Percentiles rank a stretch among this genome's conserved stretches.
Conservation (phyloP, 768 basidiomycete species). For the Boletus subcaerulescens region DNA sequence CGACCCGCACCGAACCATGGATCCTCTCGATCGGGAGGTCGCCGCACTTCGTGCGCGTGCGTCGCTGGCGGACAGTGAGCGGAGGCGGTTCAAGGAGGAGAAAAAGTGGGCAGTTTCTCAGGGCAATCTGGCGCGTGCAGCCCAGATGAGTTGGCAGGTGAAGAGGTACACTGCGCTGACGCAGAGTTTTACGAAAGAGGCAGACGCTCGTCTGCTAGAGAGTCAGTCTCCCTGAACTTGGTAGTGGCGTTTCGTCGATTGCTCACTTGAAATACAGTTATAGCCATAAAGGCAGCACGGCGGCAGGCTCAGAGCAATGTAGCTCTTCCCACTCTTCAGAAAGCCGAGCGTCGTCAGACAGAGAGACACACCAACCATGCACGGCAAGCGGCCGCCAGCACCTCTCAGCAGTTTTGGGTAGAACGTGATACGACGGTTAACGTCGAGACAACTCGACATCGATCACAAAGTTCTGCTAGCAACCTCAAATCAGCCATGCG, state of each 20-base stretch:
- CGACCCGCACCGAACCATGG: slow-evolving; percentile 55
- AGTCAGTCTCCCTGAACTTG: slow-evolving; percentile 36
- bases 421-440: slow-evolving; percentile 32
- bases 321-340: slow-evolving; percentile 21
- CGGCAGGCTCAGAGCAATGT: slow-evolving; percentile 11
- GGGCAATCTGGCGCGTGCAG: slow-evolving; percentile 70
- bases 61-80: slow-evolving; percentile 78
- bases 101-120: slow-evolving; percentile 82
- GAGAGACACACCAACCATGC: slow-evolving; percentile 31
- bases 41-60: slow-evolving; percentile 72
- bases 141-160: slow-evolving; percentile 82
- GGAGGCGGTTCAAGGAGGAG: slow-evolving; percentile 81
- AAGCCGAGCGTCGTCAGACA: slow-evolving; percentile 17
- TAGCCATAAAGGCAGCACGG: slow-evolving; percentile 24
- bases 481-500: slow-evolving; percentile 39
- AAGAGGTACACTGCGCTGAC: slow-evolving; percentile 76
- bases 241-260: neutral
- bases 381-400: slow-evolving; percentile 12
- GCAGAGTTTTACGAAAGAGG: slow-evolving; percentile 78
- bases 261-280: slow-evolving; percentile 21
- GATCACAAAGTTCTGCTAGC: slow-evolving; percentile 28
- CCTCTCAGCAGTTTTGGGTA: slow-evolving; percentile 25
- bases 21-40: slow-evolving; percentile 71
- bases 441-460: slow-evolving; percentile 27
- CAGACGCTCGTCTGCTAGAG: slow-evolving; percentile 64